Base-by-base conservation (phyloP, 768 basidiomycete genomes). In the Russula olivacea region DNA sequence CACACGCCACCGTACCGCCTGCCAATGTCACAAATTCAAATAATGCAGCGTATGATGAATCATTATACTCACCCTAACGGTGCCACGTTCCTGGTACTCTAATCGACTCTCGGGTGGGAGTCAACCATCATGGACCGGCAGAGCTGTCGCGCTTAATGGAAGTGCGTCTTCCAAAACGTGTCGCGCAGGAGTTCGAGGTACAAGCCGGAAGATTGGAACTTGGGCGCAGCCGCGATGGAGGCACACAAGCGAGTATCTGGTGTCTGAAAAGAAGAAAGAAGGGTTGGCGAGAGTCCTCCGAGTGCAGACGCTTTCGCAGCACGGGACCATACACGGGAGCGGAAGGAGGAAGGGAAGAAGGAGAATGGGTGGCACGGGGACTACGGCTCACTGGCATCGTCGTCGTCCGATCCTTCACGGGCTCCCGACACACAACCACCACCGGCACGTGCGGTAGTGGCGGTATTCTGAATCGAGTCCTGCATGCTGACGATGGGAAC, bases 401-500 rank as follows among this genome's bases (percentile, higher is more conserved):
- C 83, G 9, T 32, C 34, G 11, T 34, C 34, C 11, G 34, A 11
- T 34, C 34, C 34, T 11, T 34, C 34, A 34, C 34, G 32, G 50
- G 78, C 75, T 43, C 76, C 76, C 34, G 65, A n/a, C n/a, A n/a
- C n/a, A n/a, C n/a, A n/a, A n/a, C n/a, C n/a, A 38, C 55, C 55
- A 41, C 38, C 19, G 9, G 41, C 50, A 8, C 15, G 9, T 32
- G 30, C 6, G 9, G 32, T 32, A 12, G 36, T 11, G 15, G 72
- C 74, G 6, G 72, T 74, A 49, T 71, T n/a, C n/a, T n/a, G n/a
- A n/a, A n/a, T 71, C 0, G 83, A 84, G n/a, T 80, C 2, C 88
- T 76, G 12, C 82, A 90, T 74, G 65, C 82, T n/a, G n/a, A n/a
- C n/a, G n/a, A n/a, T 87, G 68, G 91, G 83, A n/a, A 93, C 87